phyloP scores from a whole-genome alignment of 768 basidiomycete genomes.

The Suillus sp. region DNA sequence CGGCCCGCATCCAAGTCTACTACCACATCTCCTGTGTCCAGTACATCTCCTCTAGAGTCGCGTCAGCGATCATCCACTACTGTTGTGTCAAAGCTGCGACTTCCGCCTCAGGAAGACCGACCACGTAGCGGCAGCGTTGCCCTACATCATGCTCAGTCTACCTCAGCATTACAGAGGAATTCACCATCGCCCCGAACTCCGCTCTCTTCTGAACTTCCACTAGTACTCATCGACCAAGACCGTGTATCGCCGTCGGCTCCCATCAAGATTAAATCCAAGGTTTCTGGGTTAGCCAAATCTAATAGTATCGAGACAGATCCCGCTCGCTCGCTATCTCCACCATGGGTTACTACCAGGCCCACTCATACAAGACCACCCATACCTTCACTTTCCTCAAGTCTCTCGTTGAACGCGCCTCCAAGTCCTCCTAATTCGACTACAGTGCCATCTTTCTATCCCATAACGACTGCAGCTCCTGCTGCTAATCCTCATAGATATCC shows the following conservation, averaged over 20 bases:
- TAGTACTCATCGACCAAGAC: constrained; percentile 12
- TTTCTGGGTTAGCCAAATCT: constrained; percentile 50
- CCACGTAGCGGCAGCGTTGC: constrained; percentile 32
- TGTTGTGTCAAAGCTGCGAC: constrained; percentile 25
- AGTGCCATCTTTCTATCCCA: constrained; percentile 47
- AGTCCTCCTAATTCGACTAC: constrained; percentile 26
- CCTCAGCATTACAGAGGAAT: constrained; percentile 23
- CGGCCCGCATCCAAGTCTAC: constrained; percentile 34
- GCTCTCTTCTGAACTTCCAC: constrained; percentile 19
- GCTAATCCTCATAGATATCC: constrained; percentile 61
- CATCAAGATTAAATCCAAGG: constrained; percentile 62
- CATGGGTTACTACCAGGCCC: constrained; percentile 34
- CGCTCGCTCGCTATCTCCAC: constrained; percentile 38
- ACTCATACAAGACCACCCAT: constrained; percentile 29
- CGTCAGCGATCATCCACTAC: constrained; percentile 35
- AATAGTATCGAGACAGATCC: constrained; percentile 24
- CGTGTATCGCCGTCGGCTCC: constrained; percentile 24
- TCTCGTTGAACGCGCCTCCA: constrained; percentile 29
- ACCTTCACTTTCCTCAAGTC: constrained; percentile 32
- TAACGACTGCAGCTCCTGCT: constrained; percentile 55
- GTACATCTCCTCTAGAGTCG: constrained; percentile 21
- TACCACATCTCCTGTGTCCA: constrained; percentile 15
- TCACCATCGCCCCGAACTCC: constrained; percentile 16
- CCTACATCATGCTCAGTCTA: constrained; percentile 29
- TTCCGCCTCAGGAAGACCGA: constrained; percentile 36